Evolutionary conservation across 2,329 filamentous ascomycete species (phyloP), one percentile per base, ranked within the genome.

Genomic region (Thielaviopsis euricoi): DNA sequence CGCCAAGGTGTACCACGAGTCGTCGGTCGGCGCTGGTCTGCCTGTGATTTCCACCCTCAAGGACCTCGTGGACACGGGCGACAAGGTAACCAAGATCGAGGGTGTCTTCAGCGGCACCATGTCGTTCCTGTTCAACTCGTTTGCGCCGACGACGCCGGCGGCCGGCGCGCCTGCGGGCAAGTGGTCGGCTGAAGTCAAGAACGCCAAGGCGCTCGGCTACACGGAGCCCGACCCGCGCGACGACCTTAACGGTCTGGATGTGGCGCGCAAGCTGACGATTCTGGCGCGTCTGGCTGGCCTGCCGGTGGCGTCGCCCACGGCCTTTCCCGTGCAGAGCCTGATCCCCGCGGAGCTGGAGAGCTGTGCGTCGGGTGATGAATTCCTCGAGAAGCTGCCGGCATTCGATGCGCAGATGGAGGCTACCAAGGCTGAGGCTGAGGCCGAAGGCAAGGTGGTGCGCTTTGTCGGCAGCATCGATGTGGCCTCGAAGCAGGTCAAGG

Each of bases 91-190:
- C 57, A 90, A 85, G 73, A 94, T 98, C 64, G 91, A 97, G 73
- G 93, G 93, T 63, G 90, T 98, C 55, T 97, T 98, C 74, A 95
- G 88, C 61, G 93, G 93, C 62, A 98, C 93, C 58, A 91, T 98
- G 82, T 94, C 87, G 46, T 98, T 96, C 77, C 78, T 98, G 48
- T 97, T 98, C 82, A 97, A 97, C 77, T 90, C 83, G 22, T 98
- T 97, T 70, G 89, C 90, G 53, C 93, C 93, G 25, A 26, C 25
- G 7, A 4, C 25, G 3, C 3, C 84, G 2, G 80, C 82, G 54
- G 86, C 85, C 5, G 74, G 77, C 22, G 5, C 1, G 12, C 64
- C 70, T 61, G 87, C 86, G 37, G 88, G 87, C 56, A 83, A 85
- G 66, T 98, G 94, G 85, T 93, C 88, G 50, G 86, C 86, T 53